A percentile compares a stretch with the other conserved stretches of the same genome.
Evolutionary conservation across 1,284 basidiomycete genomes (phyloP).

Genomic region (Sporisorium iseilematis-ciliati): DNA sequence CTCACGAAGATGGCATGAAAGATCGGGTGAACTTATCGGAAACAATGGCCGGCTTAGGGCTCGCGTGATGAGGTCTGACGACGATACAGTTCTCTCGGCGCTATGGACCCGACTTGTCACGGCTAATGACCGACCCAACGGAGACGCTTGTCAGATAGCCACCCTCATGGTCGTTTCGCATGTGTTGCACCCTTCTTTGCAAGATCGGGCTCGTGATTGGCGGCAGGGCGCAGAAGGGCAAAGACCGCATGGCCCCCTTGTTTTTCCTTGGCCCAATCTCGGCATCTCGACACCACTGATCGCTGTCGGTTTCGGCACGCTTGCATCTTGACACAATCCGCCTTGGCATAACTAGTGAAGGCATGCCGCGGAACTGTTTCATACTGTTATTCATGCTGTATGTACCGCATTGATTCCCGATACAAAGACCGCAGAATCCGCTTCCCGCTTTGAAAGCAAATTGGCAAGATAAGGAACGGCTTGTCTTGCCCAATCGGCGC

Average conservation of each 20-base stretch:
- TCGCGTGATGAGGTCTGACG: constrained; percentile 6
- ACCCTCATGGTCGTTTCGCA: neutral
- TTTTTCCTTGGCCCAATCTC: constrained; percentile 1
- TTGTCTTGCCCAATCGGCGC: no score
- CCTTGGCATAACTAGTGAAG: neutral
- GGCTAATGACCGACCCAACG: neutral
- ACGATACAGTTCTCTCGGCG: neutral
- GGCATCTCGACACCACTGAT: constrained; percentile 29
- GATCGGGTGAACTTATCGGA: neutral
- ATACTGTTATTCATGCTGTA: neutral
- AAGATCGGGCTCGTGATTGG: no score
- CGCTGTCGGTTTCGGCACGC: constrained; percentile 37
- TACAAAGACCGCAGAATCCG: constrained; percentile 3
- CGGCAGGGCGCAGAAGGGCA: neutral
- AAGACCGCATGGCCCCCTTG: neutral
- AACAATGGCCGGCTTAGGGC: neutral
- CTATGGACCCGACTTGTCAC: neutral
- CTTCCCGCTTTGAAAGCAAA: neutral
- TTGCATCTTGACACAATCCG: constrained; percentile 11
- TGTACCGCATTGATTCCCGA: neutral
- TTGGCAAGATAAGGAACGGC: no score
- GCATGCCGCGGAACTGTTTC: constrained; percentile 3
- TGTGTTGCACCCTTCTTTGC: no score
- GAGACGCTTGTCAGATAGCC: neutral
- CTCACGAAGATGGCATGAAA: neutral